These are phyloP conservation scores for Kwoniella sp. DNA, from an alignment of 768 basidiomycete genomes.

Conservation along the genomic window DNA sequence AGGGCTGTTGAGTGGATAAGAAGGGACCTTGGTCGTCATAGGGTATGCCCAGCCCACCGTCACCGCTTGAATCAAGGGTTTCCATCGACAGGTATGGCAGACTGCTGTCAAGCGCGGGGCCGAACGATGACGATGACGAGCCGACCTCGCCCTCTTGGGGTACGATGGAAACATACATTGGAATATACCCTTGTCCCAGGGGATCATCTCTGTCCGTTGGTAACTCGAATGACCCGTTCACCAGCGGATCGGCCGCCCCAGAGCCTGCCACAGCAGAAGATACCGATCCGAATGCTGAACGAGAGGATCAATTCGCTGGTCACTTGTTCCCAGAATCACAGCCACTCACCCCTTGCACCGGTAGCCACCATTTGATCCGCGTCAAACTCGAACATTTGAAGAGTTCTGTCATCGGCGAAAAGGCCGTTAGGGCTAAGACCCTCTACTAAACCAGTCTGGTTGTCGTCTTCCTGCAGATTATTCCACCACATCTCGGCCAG, in stretches of 20 bases:
- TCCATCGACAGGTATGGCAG: conserved; percentile 7
- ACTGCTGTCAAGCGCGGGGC: conserved; percentile 4
- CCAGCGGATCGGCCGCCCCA: too few relatives aligned
- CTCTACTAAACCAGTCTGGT: not conserved
- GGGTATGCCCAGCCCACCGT: not conserved
- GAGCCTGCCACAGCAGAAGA: not conserved
- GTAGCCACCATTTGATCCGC: not conserved
- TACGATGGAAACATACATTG: conserved; percentile 10
- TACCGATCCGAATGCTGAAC: not conserved
- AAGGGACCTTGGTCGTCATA: conserved; percentile 18
- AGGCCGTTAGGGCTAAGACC: conserved; percentile 1
- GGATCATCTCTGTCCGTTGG: too few relatives aligned
- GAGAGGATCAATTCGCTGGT: too few relatives aligned
- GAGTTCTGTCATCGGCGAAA: not conserved
- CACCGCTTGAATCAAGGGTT: not conserved
- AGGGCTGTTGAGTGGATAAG: conserved; percentile 17
- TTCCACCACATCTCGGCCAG: conserved; percentile 18
- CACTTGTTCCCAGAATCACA: too few relatives aligned
- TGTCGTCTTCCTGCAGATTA: conserved; percentile 4
- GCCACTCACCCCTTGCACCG: not conserved
- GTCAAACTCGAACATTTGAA: conserved; percentile 3
- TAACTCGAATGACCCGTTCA: too few relatives aligned
- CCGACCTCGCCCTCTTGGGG: conserved; percentile 9
- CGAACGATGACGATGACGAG: conserved; percentile 1
- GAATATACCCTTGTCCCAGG: conserved; percentile 11